Evolutionary conservation across 129 eudicot genomes (phyloP), one percentile per base, ranked within the genome.

Genomic region (Escallonia herrerae): DNA sequence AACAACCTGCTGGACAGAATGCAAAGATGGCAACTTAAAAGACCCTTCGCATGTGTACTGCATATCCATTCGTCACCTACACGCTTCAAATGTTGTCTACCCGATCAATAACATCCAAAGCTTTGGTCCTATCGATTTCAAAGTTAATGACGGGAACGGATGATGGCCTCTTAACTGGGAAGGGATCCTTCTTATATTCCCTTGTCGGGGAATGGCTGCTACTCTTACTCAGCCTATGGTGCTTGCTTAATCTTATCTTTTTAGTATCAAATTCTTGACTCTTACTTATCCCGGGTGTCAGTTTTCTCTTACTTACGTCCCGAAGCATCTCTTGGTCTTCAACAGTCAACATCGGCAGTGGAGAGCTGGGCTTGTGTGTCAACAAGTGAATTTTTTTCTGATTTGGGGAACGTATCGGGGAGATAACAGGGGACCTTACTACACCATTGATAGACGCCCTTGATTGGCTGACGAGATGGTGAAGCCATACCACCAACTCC

Each of bases 221-320:
- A 65, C 99, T 94, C 79, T 89, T 94, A 48, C 89, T 89, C 56
- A 86, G 73, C 70, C 96, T 72, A 43, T 88, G 95, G 72, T 87
- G 62, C 76, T 85, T 81, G 54, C 82, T 72, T 54, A 86, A 40
- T 72, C 83, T 64, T 5, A 41, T 80, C 67, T 63, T 82, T 38
- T 82, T 62, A 40, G 90, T 83, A 41, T 77, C 87, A 63, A 94
- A 94, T 66, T 94, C 99, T 70, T 94, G 99, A 54, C 96, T 89
- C 76, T 86, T 94, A 62, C 99, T 94, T 33, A 94, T 89, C 2
- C 95, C 97, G 6, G 96, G 99, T 7, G 97, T 94, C 53, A 84
- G 83, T 63, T 94, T 91, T 57, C 98, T 63, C 73, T 91, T 91
- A 72, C 79, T 75, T 33, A 91, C 95, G 7, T 83, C 96, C 9